These are phyloP conservation scores for Aspergillus nomiae DNA, from an alignment of 2,329 filamentous ascomycete genomes.

Conservation along the genomic window DNA sequence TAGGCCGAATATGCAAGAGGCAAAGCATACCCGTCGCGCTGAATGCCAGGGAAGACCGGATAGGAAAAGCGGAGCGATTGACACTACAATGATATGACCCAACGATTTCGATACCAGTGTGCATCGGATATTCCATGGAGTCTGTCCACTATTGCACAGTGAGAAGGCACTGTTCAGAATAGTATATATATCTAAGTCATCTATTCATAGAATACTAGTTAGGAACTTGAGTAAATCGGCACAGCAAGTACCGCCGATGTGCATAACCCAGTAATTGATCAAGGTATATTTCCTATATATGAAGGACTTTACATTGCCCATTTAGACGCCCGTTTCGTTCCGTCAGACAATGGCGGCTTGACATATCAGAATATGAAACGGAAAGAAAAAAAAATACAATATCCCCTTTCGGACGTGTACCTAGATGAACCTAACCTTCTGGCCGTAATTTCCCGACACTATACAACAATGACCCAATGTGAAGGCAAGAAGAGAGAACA, in stretches of 20 bases:
- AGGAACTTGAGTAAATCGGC: neutral
- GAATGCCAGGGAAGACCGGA: neutral
- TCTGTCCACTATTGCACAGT: neutral
- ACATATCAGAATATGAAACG: neutral
- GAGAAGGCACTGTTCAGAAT: neutral
- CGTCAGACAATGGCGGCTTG: neutral
- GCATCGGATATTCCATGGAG: neutral
- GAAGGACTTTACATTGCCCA: neutral
- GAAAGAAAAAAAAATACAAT: neutral
- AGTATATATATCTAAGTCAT: neutral
- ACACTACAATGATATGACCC: neutral
- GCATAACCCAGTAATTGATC: neutral
- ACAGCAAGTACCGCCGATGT: neutral
- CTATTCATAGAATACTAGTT: neutral
- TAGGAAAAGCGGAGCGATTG: neutral
- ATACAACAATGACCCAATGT: slow-evolving; percentile 19
- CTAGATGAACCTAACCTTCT: neutral
- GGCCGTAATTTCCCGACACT: slow-evolving; percentile 4
- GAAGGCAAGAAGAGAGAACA: slow-evolving; percentile 8
- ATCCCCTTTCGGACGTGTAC: neutral
- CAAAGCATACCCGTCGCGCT: neutral
- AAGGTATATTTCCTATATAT: slow-evolving; percentile 4
- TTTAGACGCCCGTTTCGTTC: neutral
- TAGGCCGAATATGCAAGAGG: neutral
- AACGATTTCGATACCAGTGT: neutral